Conservation (phyloP, 257 asterid species). For the Paraleonurus japonicus region DNA sequence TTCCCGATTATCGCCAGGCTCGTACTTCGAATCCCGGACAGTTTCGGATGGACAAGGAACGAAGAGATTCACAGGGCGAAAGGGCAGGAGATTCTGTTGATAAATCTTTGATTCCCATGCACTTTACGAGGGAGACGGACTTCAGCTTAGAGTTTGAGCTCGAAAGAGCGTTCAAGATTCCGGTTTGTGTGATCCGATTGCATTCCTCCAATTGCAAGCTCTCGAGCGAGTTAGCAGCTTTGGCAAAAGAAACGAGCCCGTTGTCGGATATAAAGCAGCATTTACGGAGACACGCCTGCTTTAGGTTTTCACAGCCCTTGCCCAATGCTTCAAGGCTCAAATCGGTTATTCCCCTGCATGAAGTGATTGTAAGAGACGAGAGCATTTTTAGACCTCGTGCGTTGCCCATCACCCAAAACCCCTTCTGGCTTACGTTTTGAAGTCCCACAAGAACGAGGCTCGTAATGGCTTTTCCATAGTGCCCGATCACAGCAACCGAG, state of each 20-base stretch:
- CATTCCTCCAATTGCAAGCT: conserved; percentile 82
- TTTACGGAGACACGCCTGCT: conserved; percentile 54
- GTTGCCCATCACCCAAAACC: conserved; percentile 94
- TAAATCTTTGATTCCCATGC: conserved; percentile 74
- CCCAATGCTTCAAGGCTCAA: conserved; percentile 70
- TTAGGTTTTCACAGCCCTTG: conserved; percentile 61
- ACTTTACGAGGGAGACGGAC: conserved; percentile 67
- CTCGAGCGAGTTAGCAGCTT: conserved; percentile 59
- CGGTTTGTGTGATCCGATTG: conserved; percentile 69
- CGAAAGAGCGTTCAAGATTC: conserved; percentile 63
- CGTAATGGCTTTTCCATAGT: conserved; percentile 65
- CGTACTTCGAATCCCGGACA: conserved; percentile 74
- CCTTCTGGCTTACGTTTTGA: conserved; percentile 73
- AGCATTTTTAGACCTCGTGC: conserved; percentile 63
- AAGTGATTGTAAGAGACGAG: conserved; percentile 55
- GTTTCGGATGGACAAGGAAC: conserved; percentile 62
- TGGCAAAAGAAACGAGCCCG: conserved; percentile 70
- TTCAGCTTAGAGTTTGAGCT: conserved; percentile 59
- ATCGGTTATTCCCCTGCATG: conserved; percentile 71
- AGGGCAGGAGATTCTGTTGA: conserved; percentile 40
- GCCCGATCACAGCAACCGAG: conserved; percentile 83
- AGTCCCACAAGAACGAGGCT: conserved; percentile 61
- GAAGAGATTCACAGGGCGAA: conserved; percentile 76
- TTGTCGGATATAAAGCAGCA: conserved; percentile 71
- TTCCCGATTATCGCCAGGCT: conserved; percentile 79